Conservation (phyloP, 345 rosid genomes). For the Tarenaya hassleriana region DNA sequence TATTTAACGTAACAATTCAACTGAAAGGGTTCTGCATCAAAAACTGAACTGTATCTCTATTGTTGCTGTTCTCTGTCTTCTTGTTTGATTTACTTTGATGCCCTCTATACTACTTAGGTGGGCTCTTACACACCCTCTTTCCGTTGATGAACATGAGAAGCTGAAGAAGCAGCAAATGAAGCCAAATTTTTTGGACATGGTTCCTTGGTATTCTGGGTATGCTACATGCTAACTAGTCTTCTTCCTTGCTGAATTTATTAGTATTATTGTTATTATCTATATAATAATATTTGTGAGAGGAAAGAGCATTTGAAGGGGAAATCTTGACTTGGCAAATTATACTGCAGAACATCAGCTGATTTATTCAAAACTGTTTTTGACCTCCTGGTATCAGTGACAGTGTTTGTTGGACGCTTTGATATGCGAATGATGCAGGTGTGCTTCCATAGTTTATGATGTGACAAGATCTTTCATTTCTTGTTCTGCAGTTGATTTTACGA, state of each 20-base stretch:
- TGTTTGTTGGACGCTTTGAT: conserved; percentile 99
- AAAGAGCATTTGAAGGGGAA: not conserved
- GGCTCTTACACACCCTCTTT: conserved; percentile 91
- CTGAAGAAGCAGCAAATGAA: conserved; percentile 77
- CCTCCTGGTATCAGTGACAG: conserved; percentile 92
- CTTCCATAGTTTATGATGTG: conserved; percentile 12
- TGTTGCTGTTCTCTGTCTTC: not conserved
- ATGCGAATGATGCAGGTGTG: conserved; percentile 99
- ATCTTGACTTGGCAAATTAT: conserved; percentile 25
- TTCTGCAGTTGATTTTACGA: not conserved
- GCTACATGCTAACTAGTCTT: conserved; percentile 14
- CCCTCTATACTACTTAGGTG: conserved; percentile 46
- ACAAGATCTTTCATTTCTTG: conserved; percentile 7
- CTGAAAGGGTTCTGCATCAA: no score
- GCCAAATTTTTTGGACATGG: conserved; percentile 97
- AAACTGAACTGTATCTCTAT: not conserved
- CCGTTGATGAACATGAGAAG: conserved; percentile 73
- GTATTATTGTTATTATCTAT: conserved; percentile 5
- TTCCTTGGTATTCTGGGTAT: conserved; percentile 99
- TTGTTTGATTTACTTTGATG: conserved; percentile 1
- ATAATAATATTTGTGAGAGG: no score
- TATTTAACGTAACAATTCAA: not conserved
- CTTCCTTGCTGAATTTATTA: not conserved
- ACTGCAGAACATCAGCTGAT: conserved; percentile 94
- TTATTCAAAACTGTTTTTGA: conserved; percentile 95